Evolutionary conservation across 306 rosid species (phyloP), one percentile per base, ranked within the genome.

Genomic region (Sicyos baderoa): DNA sequence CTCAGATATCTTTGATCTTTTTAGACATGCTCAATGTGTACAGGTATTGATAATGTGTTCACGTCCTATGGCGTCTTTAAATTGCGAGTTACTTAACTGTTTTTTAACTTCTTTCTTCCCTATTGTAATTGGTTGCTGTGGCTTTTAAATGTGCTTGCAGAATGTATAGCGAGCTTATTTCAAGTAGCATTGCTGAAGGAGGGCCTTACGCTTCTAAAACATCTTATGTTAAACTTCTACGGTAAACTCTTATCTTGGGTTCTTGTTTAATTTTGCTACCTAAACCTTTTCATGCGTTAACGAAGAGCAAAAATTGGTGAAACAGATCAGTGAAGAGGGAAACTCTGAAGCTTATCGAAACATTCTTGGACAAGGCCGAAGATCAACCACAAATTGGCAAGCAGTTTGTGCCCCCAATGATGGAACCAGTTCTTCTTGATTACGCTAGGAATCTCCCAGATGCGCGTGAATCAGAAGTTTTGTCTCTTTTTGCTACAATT

Each of bases 111-210:
- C n/a, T 35, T 48, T 52, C 68, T 25, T 44, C 7, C 21, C 22
- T 44, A 19, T 51, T 19, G 69, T 8, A 16, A 57, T 17, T 23
- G 52, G 68, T 58, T 70, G 16, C n/a, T 75, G 17, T n/a, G 11
- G 54, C 45, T 68, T 76, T 66, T n/a, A 23, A 5, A 56, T 51
- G 32, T 68, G 76, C 51, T 16, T 57, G 77, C 96, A 94, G 99
- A 83, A 94, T 94, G 99, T 94, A 94, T 82, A 94, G 99, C 73
- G 99, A 94, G 77, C 97, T 94, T 75, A 84, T 94, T 79, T 94
- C 99, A 45, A 90, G 82, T 80, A 86, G 87, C 84, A 94, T 94
- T 70, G 83, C 97, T 4, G 95, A 86, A 68, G 99, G 99, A 68
- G 97, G 96, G 0, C 97, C 97, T 32, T 90, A 1, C 17, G 87